These are phyloP conservation scores for Meredithiella fracta DNA, from an alignment of 2,329 filamentous ascomycete species.

Conservation along the genomic window DNA sequence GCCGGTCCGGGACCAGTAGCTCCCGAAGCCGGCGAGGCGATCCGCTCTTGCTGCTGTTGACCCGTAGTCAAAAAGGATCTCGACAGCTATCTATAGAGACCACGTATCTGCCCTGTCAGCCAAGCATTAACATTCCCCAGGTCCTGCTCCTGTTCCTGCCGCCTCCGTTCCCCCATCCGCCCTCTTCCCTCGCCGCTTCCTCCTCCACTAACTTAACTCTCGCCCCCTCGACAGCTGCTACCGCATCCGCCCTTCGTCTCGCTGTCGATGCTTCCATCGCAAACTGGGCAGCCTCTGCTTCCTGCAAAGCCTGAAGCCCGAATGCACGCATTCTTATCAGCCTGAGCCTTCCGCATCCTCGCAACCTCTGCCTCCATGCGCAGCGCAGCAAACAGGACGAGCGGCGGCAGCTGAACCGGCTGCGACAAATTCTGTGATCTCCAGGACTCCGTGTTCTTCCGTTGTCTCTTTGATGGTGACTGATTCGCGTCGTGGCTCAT, in stretches of 20 bases:
- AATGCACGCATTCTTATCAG: neutral
- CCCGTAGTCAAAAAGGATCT: neutral
- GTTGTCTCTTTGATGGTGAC: neutral
- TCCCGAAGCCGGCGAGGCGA: no score
- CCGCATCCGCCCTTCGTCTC: constrained; percentile 1
- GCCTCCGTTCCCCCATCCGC: neutral
- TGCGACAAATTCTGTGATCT: neutral
- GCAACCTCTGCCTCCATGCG: neutral
- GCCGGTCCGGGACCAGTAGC: no score
- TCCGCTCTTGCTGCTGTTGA: neutral
- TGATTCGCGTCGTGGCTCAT: no score
- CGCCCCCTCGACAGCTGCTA: no score
- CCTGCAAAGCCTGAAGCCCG: constrained; percentile 14
- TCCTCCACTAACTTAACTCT: no score
- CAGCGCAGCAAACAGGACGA: neutral
- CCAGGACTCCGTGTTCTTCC: neutral
- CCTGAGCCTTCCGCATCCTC: constrained; percentile 5
- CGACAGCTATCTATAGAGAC: neutral
- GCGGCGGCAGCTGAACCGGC: neutral
- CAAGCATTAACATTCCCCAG: no score
- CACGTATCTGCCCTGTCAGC: no score
- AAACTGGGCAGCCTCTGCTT: constrained; percentile 16
- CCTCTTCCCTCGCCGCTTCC: constrained; percentile 7
- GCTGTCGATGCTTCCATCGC: constrained; percentile 10
- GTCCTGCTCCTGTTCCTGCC: neutral